Evolutionary conservation across 1,284 basidiomycete genomes (phyloP), one percentile per base, ranked within the genome.

Genomic region (Marasmius oreades): DNA sequence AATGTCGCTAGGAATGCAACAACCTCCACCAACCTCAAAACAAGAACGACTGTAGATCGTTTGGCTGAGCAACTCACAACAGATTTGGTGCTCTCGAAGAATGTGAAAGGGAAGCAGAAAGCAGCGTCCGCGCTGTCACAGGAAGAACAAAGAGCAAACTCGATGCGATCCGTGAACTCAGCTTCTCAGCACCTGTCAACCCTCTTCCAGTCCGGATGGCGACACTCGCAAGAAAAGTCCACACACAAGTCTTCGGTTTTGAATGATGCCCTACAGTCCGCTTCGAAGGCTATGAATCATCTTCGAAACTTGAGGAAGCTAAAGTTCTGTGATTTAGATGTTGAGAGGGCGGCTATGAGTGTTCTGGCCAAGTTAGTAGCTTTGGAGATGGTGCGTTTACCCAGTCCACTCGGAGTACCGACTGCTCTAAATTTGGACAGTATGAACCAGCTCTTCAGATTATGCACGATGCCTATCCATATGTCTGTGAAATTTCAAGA

Each of bases 261-360:
- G 12, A 59, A 64, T 23, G 71, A 66, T 26, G 64, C 71, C 20
- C 67, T 64, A 33, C 55, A 69, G 20, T 65, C 68, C 16, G 70
- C 72, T 12, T 68, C 69, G 3, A 63, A 70, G 16, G 73, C 75
- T 11, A 69, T 72, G 31, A 74, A 72, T 46, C 73, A 79, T 53
- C 66, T 89, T 7, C 60, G 61, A 1, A 63, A 67, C 1, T 67
- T 90, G 36, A 73, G 87, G 48, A 66, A 67, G n/a, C 54, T 81
- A 14, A 71, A 66, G 26, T 71, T 76, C 0, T 72, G 69, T 2
- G 77, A 80, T 58, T n/a, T 88, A 16, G 85, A 91, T 62, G 76
- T 90, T 2, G 90, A 92, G 68, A 76, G 85, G 39, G 87, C 86
- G 0, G 88, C 86, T 1, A 78, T 77, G 51, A 85, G 82, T 59